Evolutionary conservation across 768 basidiomycete species (phyloP).

Genomic region (Lepiota brunneoincarnata): DNA sequence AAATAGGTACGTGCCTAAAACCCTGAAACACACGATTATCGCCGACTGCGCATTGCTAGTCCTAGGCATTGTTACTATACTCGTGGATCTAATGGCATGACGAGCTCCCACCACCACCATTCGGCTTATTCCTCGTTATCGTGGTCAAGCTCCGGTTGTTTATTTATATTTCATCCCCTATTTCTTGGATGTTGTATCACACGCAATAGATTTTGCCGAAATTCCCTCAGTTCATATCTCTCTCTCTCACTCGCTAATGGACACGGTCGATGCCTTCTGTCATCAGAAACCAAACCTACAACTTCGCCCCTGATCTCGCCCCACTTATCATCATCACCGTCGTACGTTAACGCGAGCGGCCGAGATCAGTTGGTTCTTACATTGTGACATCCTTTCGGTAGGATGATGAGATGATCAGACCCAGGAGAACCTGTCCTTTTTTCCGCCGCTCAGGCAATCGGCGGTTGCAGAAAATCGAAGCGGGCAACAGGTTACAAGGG

Average conservation of each 20-base stretch:
- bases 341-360: background rate
- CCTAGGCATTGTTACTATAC: constrained; percentile 86
- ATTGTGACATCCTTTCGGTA: background rate
- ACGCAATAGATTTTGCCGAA: background rate
- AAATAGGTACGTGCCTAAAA: constrained; percentile 57
- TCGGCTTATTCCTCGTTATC: background rate
- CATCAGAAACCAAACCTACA: background rate
- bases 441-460: constrained; percentile 10
- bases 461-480: constrained; percentile 7
- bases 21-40: constrained; percentile 2
- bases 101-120: background rate
- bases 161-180: background rate
- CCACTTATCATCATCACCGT: background rate
- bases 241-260: too few relatives aligned
- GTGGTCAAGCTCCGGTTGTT: background rate
- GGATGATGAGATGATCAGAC: background rate
- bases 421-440: background rate
- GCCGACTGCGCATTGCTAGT: constrained; percentile 38
- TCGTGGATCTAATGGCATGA: constrained; percentile 76
- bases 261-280: background rate
- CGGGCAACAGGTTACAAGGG: background rate
- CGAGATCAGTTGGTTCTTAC: background rate
- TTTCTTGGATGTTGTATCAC: background rate
- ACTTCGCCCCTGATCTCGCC: background rate
- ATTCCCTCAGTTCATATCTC: too few relatives aligned